Base-by-base conservation (phyloP, 495 filamentous ascomycete species). In the Podospora sp. region DNA sequence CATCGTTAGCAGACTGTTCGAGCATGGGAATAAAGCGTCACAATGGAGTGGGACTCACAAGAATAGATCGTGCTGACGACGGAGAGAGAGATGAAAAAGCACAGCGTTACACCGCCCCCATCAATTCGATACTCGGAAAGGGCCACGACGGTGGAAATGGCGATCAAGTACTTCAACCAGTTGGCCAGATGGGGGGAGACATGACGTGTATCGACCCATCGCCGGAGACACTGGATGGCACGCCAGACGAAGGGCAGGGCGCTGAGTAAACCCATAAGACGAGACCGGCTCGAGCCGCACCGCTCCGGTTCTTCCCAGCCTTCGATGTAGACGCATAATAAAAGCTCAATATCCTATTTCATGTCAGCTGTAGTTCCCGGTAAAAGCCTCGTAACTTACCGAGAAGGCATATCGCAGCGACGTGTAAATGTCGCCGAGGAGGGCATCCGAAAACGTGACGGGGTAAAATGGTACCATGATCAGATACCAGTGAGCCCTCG, bases 341-440 rank as follows among this genome's bases (percentile, higher is more conserved):
- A 97, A 2, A 98, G 83, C 70, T 90, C 89, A 61, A 97, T 87
- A 73, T 98, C 97, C 91, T 89, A 52, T n/a, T n/a, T 5, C 5
- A 3, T 18, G 4, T 52, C 12, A 52, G 49, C 21, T 22, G 14
- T 52, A 2, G 16, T 22, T 52, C 21, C 5, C 16, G 16, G 49
- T 22, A 18, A 16, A 52, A 16, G 49, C 4, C 14, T 52, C 4
- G 29, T 1, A 7, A 87, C 92, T 82, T 84, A 96, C 92, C 25
- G 91, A 89, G 73, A 92, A 90, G 40, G 89, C 82, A 78, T 99
- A 98, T 6, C 93, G 94, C 61, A 93, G 85, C 5, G 95, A 98
- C 75, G 95, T 97, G 72, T 92, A 96, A 85, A 98, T 97, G 73
- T 99, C 95, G n/a, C 94, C 95, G 0, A 98, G 84, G 76, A 97